Conservation (phyloP, 1,139 yeast genomes). For the Hyphopichia burtonii region DNA sequence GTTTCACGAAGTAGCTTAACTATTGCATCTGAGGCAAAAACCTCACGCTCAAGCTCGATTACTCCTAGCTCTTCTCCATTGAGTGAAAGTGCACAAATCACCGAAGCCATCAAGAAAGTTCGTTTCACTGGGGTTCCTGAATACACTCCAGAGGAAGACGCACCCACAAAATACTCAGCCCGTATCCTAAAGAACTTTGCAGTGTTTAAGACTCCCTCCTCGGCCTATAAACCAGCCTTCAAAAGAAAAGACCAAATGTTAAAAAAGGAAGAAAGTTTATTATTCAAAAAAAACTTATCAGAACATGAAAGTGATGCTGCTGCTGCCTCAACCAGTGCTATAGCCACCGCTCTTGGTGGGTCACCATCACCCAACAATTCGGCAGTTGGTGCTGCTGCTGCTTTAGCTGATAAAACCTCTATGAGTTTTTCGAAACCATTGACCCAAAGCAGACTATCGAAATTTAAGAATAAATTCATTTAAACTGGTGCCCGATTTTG, state of each 20-base stretch:
- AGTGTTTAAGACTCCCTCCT: conserved; percentile 29
- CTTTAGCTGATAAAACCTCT: neutral
- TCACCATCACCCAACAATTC: neutral
- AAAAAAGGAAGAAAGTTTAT: conserved; percentile 52
- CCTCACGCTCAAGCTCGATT: conserved; percentile 1
- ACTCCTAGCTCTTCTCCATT: conserved; percentile 7
- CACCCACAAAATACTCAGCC: conserved; percentile 49
- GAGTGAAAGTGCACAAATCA: neutral
- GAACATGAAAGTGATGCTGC: neutral
- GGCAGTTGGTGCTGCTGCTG: conserved; percentile 3
- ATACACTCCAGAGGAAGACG: conserved; percentile 55
- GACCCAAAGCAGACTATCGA: conserved; percentile 5
- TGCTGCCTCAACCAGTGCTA: neutral
- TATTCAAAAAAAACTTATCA: conserved; percentile 26
- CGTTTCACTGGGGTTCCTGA: conserved; percentile 54
- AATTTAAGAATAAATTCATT: conserved; percentile 7
- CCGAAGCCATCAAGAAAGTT: conserved; percentile 37
- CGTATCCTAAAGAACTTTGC: conserved; percentile 49
- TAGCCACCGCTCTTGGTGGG: neutral
- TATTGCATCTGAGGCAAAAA: neutral
- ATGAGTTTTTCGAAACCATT: conserved; percentile 1
- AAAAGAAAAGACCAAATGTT: conserved; percentile 44
- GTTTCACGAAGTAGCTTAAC: neutral
- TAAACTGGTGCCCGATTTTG: neutral
- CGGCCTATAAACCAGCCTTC: conserved; percentile 20